Percentiles rank a stretch among this genome's conserved stretches.
These are phyloP conservation scores for Trametopsis cervina DNA, from an alignment of 768 basidiomycete genomes.

Conservation along the genomic window DNA sequence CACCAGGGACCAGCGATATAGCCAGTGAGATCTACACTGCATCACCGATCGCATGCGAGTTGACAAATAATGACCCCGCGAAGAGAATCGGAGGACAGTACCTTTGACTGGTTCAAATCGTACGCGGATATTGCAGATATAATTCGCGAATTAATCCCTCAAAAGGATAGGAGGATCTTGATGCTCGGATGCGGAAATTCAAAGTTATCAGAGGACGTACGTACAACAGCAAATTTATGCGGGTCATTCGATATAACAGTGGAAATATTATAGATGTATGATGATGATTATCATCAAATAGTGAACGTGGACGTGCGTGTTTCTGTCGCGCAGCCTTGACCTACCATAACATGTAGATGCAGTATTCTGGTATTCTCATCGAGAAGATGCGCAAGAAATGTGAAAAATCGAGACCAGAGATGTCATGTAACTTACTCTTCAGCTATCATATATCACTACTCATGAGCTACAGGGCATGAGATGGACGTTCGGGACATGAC, in stretches of 20 bases:
- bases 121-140: slow-evolving; percentile 64
- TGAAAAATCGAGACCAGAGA: slow-evolving; percentile 42
- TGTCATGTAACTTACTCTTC: slow-evolving; percentile 48
- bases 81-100: slow-evolving; percentile 52
- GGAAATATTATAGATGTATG: slow-evolving; percentile 58
- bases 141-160: slow-evolving; percentile 55
- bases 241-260: background rate
- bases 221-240: too few relatives aligned
- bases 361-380: slow-evolving; percentile 76
- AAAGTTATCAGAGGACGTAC: slow-evolving; percentile 68
- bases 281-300: slow-evolving; percentile 77
- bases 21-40: slow-evolving; percentile 35
- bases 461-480: slow-evolving; percentile 53
- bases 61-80: slow-evolving; percentile 2
- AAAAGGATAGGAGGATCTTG: slow-evolving; percentile 53
- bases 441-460: background rate
- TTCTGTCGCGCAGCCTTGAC: background rate
- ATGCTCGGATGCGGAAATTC: slow-evolving; percentile 88
- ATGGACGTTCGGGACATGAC: slow-evolving; percentile 73
- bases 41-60: background rate
- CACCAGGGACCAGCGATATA: slow-evolving; percentile 61
- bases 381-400: slow-evolving; percentile 64
- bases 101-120: slow-evolving; percentile 86
- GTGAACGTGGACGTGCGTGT: slow-evolving; percentile 66
- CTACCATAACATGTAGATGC: background rate